phyloP scores from a whole-genome alignment of 2,329 filamentous ascomycete species.

The Fusarium compactum region DNA sequence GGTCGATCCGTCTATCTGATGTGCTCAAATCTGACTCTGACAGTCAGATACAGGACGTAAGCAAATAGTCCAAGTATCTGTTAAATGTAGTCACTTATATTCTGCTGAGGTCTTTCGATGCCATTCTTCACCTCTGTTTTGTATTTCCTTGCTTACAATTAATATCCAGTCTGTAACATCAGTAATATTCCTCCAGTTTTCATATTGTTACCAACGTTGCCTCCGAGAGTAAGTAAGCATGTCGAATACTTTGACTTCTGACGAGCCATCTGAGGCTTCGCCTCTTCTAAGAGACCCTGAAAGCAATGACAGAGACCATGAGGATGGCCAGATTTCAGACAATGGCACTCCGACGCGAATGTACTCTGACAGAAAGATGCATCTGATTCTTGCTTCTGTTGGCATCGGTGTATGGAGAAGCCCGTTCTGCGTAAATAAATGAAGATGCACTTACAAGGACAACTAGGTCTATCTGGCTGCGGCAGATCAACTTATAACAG shows the following conservation, averaged over 20 bases:
- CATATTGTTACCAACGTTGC: neutral
- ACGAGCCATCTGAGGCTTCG: conserved; percentile 41
- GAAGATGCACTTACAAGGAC: conserved; percentile 8
- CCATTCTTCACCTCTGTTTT: neutral
- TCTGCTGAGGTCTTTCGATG: neutral
- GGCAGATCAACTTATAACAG: conserved; percentile 80
- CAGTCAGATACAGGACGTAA: conserved; percentile 8
- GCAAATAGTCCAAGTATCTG: neutral
- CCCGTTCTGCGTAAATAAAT: neutral
- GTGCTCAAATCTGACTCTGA: conserved; percentile 32
- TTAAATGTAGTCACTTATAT: neutral
- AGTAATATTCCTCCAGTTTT: neutral
- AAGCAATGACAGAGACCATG: conserved; percentile 13
- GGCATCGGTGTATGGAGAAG: conserved; percentile 52
- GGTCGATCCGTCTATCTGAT: conserved; percentile 20
- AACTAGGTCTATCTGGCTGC: conserved; percentile 76
- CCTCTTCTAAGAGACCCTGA: conserved; percentile 45
- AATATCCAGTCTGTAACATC: neutral
- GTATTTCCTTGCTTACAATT: neutral
- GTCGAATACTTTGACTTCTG: conserved; percentile 14
- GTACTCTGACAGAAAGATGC: conserved; percentile 51
- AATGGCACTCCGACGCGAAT: conserved; percentile 7
- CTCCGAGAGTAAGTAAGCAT: conserved; percentile 12
- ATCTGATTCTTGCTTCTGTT: conserved; percentile 54
- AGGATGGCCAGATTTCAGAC: conserved; percentile 22